A percentile compares a stretch with the other conserved stretches of the same genome.
Evolutionary conservation across 306 rosid genomes (phyloP).

Genomic region (Lupinus albus): DNA sequence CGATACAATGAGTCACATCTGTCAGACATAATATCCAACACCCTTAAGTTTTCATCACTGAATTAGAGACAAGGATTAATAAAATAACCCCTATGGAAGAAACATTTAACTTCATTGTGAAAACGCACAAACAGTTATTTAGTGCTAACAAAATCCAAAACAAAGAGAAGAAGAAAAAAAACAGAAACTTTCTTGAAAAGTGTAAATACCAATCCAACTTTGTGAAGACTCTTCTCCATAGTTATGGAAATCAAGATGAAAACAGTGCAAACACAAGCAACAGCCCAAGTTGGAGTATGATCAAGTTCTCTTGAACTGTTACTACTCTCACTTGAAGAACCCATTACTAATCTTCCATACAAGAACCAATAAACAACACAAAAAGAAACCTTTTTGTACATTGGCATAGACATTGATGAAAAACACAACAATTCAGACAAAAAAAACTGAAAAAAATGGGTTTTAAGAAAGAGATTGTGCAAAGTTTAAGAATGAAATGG

Average conservation of each 20-base stretch:
- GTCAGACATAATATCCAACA: too few relatives aligned
- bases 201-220: conserved; percentile 64
- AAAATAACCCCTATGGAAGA: conserved; percentile 6
- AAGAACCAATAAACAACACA: conserved; percentile 34
- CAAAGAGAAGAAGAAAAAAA: not conserved
- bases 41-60: not conserved
- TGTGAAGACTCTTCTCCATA: conserved; percentile 78
- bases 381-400: conserved; percentile 28
- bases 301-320: conserved; percentile 57
- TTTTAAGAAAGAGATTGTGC: too few relatives aligned
- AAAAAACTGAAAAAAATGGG: too few relatives aligned
- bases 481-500: too few relatives aligned
- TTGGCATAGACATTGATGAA: conserved; percentile 27
- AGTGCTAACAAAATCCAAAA: not conserved
- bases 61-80: not conserved
- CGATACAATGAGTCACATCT: too few relatives aligned
- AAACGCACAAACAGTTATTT: conserved; percentile 10
- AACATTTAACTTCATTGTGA: conserved; percentile 1
- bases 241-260: conserved; percentile 70
- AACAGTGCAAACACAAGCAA: conserved; percentile 76
- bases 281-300: conserved; percentile 95
- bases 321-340: conserved; percentile 52
- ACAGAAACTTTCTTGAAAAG: not conserved
- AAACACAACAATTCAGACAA: not conserved
- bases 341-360: conserved; percentile 49